phyloP scores from a whole-genome alignment of 2,329 filamentous ascomycete genomes.

The Fulvia fulva region DNA sequence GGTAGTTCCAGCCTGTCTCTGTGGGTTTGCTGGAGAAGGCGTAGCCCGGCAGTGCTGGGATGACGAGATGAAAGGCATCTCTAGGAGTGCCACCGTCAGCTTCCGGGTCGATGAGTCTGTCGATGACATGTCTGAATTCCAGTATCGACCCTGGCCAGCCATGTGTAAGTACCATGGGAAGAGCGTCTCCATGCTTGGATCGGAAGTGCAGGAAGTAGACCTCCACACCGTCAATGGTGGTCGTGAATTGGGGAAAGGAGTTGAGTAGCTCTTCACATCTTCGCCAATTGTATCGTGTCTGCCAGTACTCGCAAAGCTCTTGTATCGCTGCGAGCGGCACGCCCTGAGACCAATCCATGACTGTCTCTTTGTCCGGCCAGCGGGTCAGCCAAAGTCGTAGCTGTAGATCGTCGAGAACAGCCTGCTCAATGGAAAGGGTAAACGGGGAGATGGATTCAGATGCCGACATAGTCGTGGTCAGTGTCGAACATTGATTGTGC shows the following conservation, averaged over 20 bases:
- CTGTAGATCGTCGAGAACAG: neutral
- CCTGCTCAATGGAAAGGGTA: neutral
- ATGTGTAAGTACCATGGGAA: slow-evolving; percentile 33
- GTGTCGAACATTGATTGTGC: too few relatives aligned
- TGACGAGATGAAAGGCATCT: slow-evolving; percentile 46
- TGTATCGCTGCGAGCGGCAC: slow-evolving; percentile 56
- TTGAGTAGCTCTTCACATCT: slow-evolving; percentile 42
- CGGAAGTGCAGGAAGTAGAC: slow-evolving; percentile 53
- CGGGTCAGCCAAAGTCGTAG: neutral
- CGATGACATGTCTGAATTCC: slow-evolving; percentile 39
- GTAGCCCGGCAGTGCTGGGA: slow-evolving; percentile 44
- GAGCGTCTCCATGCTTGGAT: slow-evolving; percentile 38
- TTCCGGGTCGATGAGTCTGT: slow-evolving; percentile 32
- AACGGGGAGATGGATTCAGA: neutral
- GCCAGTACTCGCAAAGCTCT: slow-evolving; percentile 54
- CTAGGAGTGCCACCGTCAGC: too few relatives aligned
- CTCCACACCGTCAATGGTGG: slow-evolving; percentile 38
- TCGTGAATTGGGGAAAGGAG: slow-evolving; percentile 47
- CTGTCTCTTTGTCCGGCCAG: neutral
- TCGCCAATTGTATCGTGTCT: slow-evolving; percentile 54
- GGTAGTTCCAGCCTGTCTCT: slow-evolving; percentile 18
- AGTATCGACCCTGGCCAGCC: slow-evolving; percentile 36
- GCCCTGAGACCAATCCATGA: slow-evolving; percentile 51
- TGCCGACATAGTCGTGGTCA: too few relatives aligned
- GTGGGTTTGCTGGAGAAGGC: slow-evolving; percentile 38